Percentiles rank a stretch among this genome's conserved stretches.
Conservation (phyloP, 441 rosid species). For the Omphalea diandra region DNA sequence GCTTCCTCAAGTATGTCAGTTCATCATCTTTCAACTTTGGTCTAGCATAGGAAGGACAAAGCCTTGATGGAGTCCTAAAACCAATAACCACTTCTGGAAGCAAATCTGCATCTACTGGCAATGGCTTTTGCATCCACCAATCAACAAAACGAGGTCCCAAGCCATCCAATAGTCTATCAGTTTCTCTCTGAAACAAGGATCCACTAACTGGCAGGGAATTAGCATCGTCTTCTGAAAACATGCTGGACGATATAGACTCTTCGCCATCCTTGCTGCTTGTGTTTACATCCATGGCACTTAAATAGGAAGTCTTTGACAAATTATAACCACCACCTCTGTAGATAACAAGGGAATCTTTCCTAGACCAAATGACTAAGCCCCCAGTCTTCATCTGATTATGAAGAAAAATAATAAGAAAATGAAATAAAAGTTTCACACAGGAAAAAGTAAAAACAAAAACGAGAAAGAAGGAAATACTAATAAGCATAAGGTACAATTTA, state of each 20-base stretch:
- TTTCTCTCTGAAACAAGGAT: conserved; percentile 77
- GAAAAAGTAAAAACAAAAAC: neutral
- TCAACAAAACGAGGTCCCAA: conserved; percentile 83
- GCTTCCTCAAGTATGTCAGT: conserved; percentile 69
- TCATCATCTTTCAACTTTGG: conserved; percentile 56
- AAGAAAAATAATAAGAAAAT: conserved; percentile 20
- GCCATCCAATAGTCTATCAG: conserved; percentile 78
- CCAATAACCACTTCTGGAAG: conserved; percentile 69
- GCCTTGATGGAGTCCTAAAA: conserved; percentile 63
- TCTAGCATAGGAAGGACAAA: conserved; percentile 55
- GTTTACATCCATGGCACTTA: conserved; percentile 7
- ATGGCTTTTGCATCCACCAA: conserved; percentile 94
- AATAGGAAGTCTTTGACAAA: conserved; percentile 15
- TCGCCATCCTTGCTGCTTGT: conserved; percentile 20
- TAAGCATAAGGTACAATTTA: neutral
- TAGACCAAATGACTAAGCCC: conserved; percentile 74
- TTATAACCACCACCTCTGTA: conserved; percentile 50
- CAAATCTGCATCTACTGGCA: conserved; percentile 85
- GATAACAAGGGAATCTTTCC: conserved; percentile 53
- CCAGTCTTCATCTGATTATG: conserved; percentile 72
- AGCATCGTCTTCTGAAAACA: conserved; percentile 20
- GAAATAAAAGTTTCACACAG: neutral
- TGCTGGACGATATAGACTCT: conserved; percentile 17
- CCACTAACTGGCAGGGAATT: conserved; percentile 28
- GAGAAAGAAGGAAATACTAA: neutral